These are phyloP conservation scores for Yamadazyma endophytica DNA, from an alignment of 805 yeast genomes.

Conservation along the genomic window DNA sequence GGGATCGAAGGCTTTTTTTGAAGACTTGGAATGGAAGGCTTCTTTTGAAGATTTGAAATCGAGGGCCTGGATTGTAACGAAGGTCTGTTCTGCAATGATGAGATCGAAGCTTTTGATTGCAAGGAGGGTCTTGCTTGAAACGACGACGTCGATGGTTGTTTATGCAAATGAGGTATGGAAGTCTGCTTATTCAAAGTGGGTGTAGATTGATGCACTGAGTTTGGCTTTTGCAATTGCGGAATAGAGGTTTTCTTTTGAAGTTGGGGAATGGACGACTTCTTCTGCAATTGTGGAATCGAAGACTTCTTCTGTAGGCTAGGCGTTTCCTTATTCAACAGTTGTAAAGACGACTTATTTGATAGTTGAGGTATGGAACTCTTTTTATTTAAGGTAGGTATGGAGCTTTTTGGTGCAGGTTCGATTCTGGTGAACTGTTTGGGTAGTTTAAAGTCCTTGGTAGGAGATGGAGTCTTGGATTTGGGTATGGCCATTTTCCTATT, in stretches of 20 bases:
- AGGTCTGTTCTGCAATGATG: too few species aligned
- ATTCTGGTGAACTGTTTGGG: conserved; percentile 3
- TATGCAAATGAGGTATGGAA: conserved; percentile 10
- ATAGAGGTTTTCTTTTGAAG: conserved; percentile 12
- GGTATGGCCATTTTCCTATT: conserved; percentile 11
- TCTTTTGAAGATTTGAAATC: conserved; percentile 8
- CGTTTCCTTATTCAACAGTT: conserved; percentile 5
- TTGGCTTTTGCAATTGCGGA: conserved; percentile 14
- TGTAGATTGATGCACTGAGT: conserved; percentile 6
- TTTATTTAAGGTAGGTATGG: conserved; percentile 12
- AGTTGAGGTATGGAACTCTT: conserved; percentile 16
- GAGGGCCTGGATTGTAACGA: conserved; percentile 3
- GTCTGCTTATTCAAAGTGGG: conserved; percentile 11
- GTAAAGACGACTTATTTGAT: conserved; percentile 13
- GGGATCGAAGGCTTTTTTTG: conserved; percentile 12
- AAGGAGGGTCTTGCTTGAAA: conserved; percentile 13
- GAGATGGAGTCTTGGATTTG: conserved; percentile 12
- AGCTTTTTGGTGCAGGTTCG: conserved; percentile 3
- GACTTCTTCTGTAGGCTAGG: conserved; percentile 10
- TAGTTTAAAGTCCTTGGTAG: conserved; percentile 7
- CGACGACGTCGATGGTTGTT: conserved; percentile 10
- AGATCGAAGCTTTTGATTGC: conserved; percentile 3
- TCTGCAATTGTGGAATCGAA: conserved; percentile 14
- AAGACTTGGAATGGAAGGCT: conserved; percentile 12
- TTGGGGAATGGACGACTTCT: conserved; percentile 16